A percentile compares a stretch with the other conserved stretches of the same genome.
These are phyloP conservation scores for Suillus subalutaceus DNA, from an alignment of 768 basidiomycete genomes.

Conservation along the genomic window DNA sequence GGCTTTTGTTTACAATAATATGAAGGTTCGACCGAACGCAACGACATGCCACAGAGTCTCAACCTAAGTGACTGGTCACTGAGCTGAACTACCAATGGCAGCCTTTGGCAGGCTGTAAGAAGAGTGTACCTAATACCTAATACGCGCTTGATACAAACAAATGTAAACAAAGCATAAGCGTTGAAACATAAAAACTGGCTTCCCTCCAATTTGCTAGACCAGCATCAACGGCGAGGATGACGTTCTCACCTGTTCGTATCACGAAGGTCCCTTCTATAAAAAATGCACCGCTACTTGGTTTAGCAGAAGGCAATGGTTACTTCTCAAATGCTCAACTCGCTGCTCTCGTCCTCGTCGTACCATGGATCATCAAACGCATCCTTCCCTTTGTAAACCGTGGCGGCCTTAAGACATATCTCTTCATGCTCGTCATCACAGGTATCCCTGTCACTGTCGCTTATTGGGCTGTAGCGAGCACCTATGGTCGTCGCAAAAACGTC, in stretches of 20 bases:
- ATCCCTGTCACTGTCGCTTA: constrained; percentile 81
- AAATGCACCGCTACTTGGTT: constrained; percentile 80
- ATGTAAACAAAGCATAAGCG: background rate
- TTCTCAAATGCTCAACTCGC: constrained; percentile 86
- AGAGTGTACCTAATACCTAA: too few relatives aligned
- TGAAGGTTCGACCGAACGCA: too few relatives aligned
- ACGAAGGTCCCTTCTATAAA: constrained; percentile 80
- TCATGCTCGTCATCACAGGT: constrained; percentile 75
- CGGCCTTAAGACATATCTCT: constrained; percentile 84
- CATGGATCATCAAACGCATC: constrained; percentile 82
- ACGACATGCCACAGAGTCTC: too few relatives aligned
- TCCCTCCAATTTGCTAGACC: background rate
- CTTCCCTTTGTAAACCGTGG: constrained; percentile 82
- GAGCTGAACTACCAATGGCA: too few relatives aligned
- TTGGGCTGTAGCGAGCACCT: constrained; percentile 86
- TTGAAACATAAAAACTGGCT: background rate
- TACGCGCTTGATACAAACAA: background rate
- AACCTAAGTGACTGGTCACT: too few relatives aligned
- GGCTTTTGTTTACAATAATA: too few relatives aligned
- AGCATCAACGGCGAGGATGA: constrained; percentile 29
- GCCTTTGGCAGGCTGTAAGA: too few relatives aligned
- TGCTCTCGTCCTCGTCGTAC: constrained; percentile 73
- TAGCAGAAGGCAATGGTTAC: constrained; percentile 83
- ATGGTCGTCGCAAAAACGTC: constrained; percentile 80
- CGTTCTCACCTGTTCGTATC: constrained; percentile 52